A percentile compares a stretch with the other conserved stretches of the same genome.
These are phyloP conservation scores for Eucalyptus pauciflora DNA, from an alignment of 345 rosid species.

Conservation along the genomic window DNA sequence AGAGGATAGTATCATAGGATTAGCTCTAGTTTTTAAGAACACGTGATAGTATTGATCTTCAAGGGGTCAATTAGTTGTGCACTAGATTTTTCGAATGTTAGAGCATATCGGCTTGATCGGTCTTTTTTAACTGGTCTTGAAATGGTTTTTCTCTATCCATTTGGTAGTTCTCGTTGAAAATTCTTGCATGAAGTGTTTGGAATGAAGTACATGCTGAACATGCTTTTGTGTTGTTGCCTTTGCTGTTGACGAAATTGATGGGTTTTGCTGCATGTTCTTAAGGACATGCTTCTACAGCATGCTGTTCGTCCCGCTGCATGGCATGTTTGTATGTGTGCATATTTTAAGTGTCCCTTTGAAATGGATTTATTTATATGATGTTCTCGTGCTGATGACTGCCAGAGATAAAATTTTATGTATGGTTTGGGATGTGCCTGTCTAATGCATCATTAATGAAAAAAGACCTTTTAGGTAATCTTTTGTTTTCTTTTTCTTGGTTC, in stretches of 20 bases:
- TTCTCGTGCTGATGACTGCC: background rate
- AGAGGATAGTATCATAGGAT: background rate
- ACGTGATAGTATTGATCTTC: background rate
- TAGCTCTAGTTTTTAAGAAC: background rate
- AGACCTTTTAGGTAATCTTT: background rate
- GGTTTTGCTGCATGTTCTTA: background rate
- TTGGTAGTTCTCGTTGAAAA: background rate
- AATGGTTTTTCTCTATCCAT: background rate
- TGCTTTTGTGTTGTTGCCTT: background rate
- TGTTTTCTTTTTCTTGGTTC: background rate
- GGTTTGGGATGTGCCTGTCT: background rate
- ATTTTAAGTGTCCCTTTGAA: background rate
- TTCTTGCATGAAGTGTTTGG: background rate
- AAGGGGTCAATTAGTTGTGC: background rate
- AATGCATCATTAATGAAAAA: background rate
- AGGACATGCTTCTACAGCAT: background rate
- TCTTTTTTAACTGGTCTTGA: background rate
- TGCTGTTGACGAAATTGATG: background rate
- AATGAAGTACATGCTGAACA: background rate
- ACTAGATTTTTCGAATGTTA: background rate
- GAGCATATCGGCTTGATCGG: background rate
- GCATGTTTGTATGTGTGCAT: background rate
- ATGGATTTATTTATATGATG: background rate
- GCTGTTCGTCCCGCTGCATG: rapidly evolving
- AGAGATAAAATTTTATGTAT: background rate